These are phyloP conservation scores for Oldenlandia corymbosa DNA, from an alignment of 257 asterid species.

Conservation along the genomic window DNA sequence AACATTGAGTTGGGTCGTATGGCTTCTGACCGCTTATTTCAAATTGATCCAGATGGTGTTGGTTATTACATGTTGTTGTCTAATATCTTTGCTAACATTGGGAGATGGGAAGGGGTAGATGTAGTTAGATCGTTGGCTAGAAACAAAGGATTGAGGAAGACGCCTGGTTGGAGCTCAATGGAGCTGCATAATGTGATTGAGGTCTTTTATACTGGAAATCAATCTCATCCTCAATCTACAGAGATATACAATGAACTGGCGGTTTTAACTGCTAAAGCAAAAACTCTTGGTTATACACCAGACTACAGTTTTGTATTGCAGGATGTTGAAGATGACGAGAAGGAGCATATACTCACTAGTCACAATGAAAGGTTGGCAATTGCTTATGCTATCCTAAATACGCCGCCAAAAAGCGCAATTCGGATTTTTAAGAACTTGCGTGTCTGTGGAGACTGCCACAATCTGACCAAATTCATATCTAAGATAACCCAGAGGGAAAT, in stretches of 20 bases:
- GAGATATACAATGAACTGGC: conserved; percentile 53
- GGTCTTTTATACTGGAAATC: conserved; percentile 39
- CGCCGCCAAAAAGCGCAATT: conserved; percentile 38
- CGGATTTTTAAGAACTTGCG: conserved; percentile 6
- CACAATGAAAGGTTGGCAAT: conserved; percentile 86
- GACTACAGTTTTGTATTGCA: conserved; percentile 68
- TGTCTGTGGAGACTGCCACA: conserved; percentile 9
- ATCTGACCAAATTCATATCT: not conserved
- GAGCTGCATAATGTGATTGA: conserved; percentile 22
- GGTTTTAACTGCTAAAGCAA: conserved; percentile 37
- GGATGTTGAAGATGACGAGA: conserved; percentile 87
- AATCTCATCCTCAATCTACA: conserved; percentile 49
- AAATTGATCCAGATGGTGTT: conserved; percentile 28
- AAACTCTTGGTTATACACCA: conserved; percentile 62
- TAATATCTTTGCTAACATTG: conserved; percentile 64
- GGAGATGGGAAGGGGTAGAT: conserved; percentile 67
- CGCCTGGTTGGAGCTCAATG: conserved; percentile 26
- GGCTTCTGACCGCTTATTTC: conserved; percentile 17
- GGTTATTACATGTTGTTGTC: conserved; percentile 81
- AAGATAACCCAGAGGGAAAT: conserved; percentile 6
- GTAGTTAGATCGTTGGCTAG: conserved; percentile 50
- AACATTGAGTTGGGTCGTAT: conserved; percentile 20
- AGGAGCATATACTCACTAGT: conserved; percentile 53
- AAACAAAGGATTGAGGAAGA: conserved; percentile 25
- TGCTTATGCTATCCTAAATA: conserved; percentile 59